Conservation (phyloP, 208 protist genomes). For the Borovskyia barvae region DNA sequence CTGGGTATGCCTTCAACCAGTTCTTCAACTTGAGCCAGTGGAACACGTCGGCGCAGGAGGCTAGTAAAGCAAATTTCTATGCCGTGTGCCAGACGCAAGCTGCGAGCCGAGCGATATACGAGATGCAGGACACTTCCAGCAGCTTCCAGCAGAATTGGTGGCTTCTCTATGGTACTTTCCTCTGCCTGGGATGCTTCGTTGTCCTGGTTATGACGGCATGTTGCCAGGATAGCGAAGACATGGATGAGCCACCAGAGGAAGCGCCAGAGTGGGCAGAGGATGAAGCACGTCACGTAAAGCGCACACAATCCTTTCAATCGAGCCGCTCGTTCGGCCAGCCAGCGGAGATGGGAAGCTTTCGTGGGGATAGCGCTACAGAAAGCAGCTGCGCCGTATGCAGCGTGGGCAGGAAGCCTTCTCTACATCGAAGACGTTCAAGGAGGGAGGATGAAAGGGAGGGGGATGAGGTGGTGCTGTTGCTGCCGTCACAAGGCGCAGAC, state of each 20-base stretch:
- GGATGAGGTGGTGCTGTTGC: no score
- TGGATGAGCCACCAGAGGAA: constrained; percentile 53
- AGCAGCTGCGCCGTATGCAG: neutral
- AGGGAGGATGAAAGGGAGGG: no score
- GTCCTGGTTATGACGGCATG: constrained; percentile 21
- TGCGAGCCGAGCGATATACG: constrained; percentile 16
- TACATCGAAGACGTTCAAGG: no score
- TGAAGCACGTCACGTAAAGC: constrained; percentile 14
- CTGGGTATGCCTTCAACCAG: constrained; percentile 3
- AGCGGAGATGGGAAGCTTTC: no score
- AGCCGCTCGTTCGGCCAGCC: constrained; percentile 23
- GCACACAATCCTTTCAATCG: constrained; percentile 33
- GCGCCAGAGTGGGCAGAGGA: constrained; percentile 42
- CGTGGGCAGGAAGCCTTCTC: no score
- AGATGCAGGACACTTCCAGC: constrained; percentile 17
- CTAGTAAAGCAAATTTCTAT: constrained; percentile 17
- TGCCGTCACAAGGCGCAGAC: no score
- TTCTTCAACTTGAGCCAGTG: constrained; percentile 6
- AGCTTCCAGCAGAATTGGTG: constrained; percentile 31
- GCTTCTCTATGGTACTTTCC: constrained; percentile 27
- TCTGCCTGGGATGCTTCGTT: constrained; percentile 27
- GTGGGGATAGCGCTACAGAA: no score
- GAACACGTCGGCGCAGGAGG: neutral
- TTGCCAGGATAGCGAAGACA: constrained; percentile 49
- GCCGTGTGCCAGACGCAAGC: constrained; percentile 33